phyloP scores from a whole-genome alignment of 306 rosid species.

The barrel medic (Medicago truncatula) region DNA sequence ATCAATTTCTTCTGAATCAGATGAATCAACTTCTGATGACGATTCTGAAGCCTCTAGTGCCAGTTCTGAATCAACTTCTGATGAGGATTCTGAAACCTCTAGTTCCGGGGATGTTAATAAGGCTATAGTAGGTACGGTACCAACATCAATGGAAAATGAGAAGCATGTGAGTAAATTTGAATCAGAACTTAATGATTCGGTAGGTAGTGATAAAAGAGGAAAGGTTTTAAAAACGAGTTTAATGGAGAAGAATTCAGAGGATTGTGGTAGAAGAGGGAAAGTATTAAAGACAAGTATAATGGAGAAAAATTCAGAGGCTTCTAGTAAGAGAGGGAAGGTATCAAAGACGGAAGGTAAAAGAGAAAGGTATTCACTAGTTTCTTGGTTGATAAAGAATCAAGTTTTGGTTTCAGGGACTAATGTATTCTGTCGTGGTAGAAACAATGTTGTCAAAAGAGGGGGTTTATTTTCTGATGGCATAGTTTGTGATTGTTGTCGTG shows the following conservation, averaged over 20 bases:
- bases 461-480: constrained; percentile 52
- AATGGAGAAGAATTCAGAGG: too few species aligned
- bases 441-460: constrained; percentile 43
- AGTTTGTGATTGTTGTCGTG: constrained; percentile 63
- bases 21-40: too few species aligned
- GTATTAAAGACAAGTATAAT: neutral
- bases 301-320: too few species aligned
- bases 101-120: neutral
- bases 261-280: too few species aligned
- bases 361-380: neutral
- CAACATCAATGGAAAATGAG: neutral
- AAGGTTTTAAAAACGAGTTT: neutral
- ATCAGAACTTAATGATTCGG: neutral
- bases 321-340: too few species aligned
- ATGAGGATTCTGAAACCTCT: neutral
- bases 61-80: neutral
- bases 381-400: neutral
- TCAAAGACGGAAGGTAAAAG: neutral
- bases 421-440: constrained; percentile 44
- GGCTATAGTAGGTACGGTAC: neutral
- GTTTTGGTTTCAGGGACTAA: constrained; percentile 20
- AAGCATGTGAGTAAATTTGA: neutral
- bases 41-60: too few species aligned
- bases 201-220: neutral
- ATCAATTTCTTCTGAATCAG: too few species aligned